Percentiles rank a stretch among this genome's conserved stretches.
Evolutionary conservation across 805 yeast genomes (phyloP).

Genomic region (Candida ulmi): DNA sequence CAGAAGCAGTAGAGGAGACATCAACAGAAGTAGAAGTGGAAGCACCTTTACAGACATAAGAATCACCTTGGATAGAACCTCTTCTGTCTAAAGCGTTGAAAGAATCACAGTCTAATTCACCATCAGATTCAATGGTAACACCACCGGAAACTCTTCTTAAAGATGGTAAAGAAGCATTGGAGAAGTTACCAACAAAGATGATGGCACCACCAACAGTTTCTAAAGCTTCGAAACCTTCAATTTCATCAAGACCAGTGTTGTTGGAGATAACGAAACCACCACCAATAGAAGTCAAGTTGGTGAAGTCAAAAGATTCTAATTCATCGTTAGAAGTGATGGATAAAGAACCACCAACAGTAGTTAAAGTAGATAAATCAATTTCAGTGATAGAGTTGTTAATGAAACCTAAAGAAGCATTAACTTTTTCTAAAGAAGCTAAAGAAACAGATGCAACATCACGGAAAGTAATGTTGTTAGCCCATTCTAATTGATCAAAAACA

Average conservation of each 20-base stretch:
- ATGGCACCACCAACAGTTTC: conserved; percentile 85
- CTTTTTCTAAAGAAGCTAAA: conserved; percentile 57
- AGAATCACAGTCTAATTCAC: conserved; percentile 75
- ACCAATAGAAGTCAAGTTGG: conserved; percentile 66
- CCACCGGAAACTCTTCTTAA: conserved; percentile 88
- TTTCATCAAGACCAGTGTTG: conserved; percentile 64
- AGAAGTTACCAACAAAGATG: conserved; percentile 71
- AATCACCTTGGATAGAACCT: conserved; percentile 90
- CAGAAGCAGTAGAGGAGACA: conserved; percentile 25
- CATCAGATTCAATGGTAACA: conserved; percentile 70
- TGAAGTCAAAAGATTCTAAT: conserved; percentile 63
- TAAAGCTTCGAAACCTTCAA: conserved; percentile 72
- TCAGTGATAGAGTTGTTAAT: conserved; percentile 60
- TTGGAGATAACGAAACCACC: conserved; percentile 92
- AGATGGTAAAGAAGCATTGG: conserved; percentile 68
- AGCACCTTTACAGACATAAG: conserved; percentile 69
- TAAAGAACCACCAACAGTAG: conserved; percentile 73
- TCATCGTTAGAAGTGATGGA: conserved; percentile 69
- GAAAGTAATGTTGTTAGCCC: conserved; percentile 88
- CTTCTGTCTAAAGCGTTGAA: conserved; percentile 66
- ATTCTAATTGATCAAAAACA: conserved; percentile 58
- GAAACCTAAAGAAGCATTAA: conserved; percentile 82
- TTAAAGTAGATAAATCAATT: conserved; percentile 49
- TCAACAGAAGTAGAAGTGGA: conserved; percentile 41
- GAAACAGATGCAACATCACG: conserved; percentile 73